Base-by-base conservation (phyloP, 768 basidiomycete species). In the Phylloporus rhodoxanthus region DNA sequence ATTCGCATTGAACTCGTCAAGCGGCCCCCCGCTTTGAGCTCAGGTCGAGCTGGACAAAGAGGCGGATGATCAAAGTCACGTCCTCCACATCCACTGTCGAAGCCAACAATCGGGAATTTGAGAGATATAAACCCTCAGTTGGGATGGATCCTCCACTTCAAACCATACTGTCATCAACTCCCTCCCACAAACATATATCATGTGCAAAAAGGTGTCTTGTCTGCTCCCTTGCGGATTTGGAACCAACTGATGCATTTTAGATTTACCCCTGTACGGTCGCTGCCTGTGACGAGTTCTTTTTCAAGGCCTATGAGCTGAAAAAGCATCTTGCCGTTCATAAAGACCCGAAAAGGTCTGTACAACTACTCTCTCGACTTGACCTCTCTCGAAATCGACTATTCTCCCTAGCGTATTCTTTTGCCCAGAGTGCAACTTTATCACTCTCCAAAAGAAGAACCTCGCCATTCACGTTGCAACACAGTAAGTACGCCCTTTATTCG, bases 391-490 rank as follows among this genome's bases (percentile, higher is more conserved):
- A 20, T 17, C 19, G 14, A 38, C 4, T 2, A 2, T 11, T 25
- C 8, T 47, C 2, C 2, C 10, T 10, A 65, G 64, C 0, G 19
- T 58, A 6, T 38, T 48, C 26, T 14, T 32, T 17, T 64, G 63
- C 32, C n/a, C 55, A 1, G 3, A 11, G 23, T 64, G 63, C 11
- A 10, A 19, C 2, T 64, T 61, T 21, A 41, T 42, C 10, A 56
- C 54, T 15, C 30, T 54, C 8, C 53, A 53, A 20, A 66, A 57
- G 45, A 64, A 52, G 47, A 60, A 57, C 29, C 52, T 63, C 0
- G 26, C 1, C 1, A 53, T 65, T 5, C 63, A 64, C 38, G 11
- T 42, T 2, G 50, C 43, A 11, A 52, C 2, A 32, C 63, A 64
- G 64, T 66, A 37, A 28, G 58, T 42, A 6, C 20, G 17, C 6